These are phyloP conservation scores for Suhomyces bribrorum DNA, from an alignment of 1,139 yeast genomes.

Conservation along the genomic window DNA sequence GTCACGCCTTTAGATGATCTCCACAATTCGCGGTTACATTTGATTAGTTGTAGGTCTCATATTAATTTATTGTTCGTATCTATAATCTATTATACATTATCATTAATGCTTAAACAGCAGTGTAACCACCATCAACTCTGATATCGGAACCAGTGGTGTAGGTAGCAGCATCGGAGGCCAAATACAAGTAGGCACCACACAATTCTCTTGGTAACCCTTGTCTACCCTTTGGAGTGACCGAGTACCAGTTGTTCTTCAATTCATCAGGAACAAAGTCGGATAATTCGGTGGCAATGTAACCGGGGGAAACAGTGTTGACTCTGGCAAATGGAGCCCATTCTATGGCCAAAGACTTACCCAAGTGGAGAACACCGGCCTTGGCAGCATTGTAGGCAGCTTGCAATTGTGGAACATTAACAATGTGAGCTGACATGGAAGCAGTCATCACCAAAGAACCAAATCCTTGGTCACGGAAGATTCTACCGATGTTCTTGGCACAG, in stretches of 20 bases:
- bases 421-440: constrained; percentile 66
- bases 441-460: constrained; percentile 58
- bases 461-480: constrained; percentile 40
- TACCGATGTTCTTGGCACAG: constrained; percentile 46
- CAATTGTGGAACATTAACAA: constrained; percentile 66
- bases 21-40: no score
- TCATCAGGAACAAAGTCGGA: constrained; percentile 25
- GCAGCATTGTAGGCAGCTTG: constrained; percentile 61
- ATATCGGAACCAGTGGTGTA: constrained; percentile 50
- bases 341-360: constrained; percentile 33
- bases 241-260: constrained; percentile 22
- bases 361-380: constrained; percentile 34
- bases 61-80: constrained; percentile 1
- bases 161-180: constrained; percentile 33
- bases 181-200: constrained; percentile 27
- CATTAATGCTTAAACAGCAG: constrained; percentile 22
- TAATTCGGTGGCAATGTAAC: constrained; percentile 29
- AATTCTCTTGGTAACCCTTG: constrained; percentile 25
- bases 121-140: constrained; percentile 50
- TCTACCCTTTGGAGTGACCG: constrained; percentile 25
- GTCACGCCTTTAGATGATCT: no score
- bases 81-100: constrained; percentile 7
- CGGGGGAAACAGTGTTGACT: constrained; percentile 36
- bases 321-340: constrained; percentile 38
- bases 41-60: no score